Evolutionary conservation across 345 rosid genomes (phyloP), one percentile per base, ranked within the genome.

Genomic region (Lumnitzera littorea): DNA sequence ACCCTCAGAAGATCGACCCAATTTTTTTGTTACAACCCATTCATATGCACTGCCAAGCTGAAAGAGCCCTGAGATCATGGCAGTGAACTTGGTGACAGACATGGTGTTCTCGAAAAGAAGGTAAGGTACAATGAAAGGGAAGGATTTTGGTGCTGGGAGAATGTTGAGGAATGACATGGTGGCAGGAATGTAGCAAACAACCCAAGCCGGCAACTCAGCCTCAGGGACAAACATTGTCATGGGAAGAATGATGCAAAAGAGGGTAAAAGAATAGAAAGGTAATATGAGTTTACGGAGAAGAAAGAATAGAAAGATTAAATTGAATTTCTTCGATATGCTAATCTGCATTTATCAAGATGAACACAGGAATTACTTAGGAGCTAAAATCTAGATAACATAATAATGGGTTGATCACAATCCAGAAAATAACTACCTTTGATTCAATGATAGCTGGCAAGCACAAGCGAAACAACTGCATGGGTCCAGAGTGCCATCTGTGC

Each of bases 401-500:
- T 24, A 7, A 50, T 49, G 14, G 11, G 31, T 31, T 24, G 13
- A 57, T 4, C 14, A 24, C 31, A 49, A 17, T 20, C 24, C 5
- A 63, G 14, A 56, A 58, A 71, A 53, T 61, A 24, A 1, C n/a
- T 67, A 80, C 84, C 79, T 80, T 76, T 54, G 84, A 43, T 57
- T 56, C 60, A 23, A 80, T 73, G 50, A 80, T 36, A 51, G 52
- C 76, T 0, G 78, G 84, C 64, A 80, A 62, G 47, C 84, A 80
- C 16, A 80, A 76, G 66, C 84, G 74, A 61, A 80, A 80, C 70
- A 80, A 62, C 63, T 80, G 84, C 84, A 80, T 80, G 15, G 84
- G 84, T 48, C 84, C 84, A 46, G 84, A 80, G 67, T 80, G 84
- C 84, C 84, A 80, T 60, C 84, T 66, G 62, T 80, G 84, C 49